These are phyloP conservation scores for Naganishia vishniacii DNA, from an alignment of 768 basidiomycete species.

Conservation along the genomic window DNA sequence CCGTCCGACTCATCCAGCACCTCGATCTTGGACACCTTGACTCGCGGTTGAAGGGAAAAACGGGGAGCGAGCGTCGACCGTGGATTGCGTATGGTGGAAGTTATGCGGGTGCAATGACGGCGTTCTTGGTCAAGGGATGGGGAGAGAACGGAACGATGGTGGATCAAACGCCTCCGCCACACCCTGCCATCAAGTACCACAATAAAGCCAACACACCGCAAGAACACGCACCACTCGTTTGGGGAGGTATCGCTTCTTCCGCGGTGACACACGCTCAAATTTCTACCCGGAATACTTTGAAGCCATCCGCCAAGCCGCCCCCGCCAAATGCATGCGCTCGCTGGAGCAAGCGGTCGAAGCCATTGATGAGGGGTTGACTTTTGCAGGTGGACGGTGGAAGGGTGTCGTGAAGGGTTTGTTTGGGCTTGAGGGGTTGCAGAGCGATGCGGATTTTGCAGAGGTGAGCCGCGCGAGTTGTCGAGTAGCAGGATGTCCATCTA, in stretches of 20 bases:
- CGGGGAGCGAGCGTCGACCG: constrained; percentile 25
- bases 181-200: constrained; percentile 9
- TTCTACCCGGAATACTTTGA: constrained; percentile 86
- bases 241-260: constrained; percentile 67
- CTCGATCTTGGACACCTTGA: constrained; percentile 57
- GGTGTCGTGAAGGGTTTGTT: constrained; percentile 65
- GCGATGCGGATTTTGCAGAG: constrained; percentile 54
- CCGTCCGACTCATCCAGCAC: constrained; percentile 77
- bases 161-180: constrained; percentile 6
- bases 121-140: constrained; percentile 64
- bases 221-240: constrained; percentile 59
- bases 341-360: constrained; percentile 33
- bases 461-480: constrained; percentile 28
- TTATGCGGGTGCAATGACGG: constrained; percentile 87
- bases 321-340: constrained; percentile 45
- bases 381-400: constrained; percentile 48
- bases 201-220: not conserved
- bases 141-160: not conserved
- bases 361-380: constrained; percentile 37
- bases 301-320: constrained; percentile 62
- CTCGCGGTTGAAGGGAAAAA: constrained; percentile 2
- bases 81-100: constrained; percentile 77
- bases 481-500: not conserved
- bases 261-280: constrained; percentile 82
- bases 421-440: constrained; percentile 59